Percentiles rank a stretch among this genome's conserved stretches.
Conservation (phyloP, 495 filamentous ascomycete genomes). For the Ramalina intermedia region DNA sequence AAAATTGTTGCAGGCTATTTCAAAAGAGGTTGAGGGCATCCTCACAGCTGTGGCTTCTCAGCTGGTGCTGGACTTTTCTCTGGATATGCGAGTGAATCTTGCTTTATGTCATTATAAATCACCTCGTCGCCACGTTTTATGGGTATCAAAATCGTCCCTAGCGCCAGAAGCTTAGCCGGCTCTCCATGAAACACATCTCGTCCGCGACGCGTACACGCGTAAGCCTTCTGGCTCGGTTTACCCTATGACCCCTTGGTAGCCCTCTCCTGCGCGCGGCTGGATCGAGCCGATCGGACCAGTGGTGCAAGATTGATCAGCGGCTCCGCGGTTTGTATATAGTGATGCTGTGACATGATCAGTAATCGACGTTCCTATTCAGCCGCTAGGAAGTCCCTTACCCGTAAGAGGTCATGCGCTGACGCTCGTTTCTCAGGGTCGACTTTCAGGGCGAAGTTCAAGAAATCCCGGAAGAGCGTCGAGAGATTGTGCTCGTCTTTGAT, state of each 20-base stretch:
- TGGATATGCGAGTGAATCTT: no score
- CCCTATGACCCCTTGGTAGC: slow-evolving; percentile 43
- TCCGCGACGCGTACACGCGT: not conserved
- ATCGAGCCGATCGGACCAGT: slow-evolving; percentile 71
- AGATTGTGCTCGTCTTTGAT: slow-evolving; percentile 87
- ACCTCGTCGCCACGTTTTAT: no score
- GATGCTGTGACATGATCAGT: slow-evolving; percentile 50
- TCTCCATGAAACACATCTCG: not conserved
- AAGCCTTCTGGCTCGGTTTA: no score
- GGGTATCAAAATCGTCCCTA: no score
- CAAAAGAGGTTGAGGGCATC: no score
- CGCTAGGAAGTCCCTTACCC: slow-evolving; percentile 40
- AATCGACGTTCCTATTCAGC: not conserved
- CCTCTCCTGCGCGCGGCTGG: slow-evolving; percentile 73
- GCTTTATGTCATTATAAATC: no score
- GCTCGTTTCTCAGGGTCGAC: slow-evolving; percentile 94
- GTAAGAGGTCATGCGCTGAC: slow-evolving; percentile 80
- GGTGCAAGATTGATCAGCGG: slow-evolving; percentile 63
- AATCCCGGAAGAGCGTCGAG: slow-evolving; percentile 71
- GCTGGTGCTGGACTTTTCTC: no score
- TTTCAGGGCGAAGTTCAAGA: slow-evolving; percentile 78
- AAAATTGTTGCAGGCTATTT: no score
- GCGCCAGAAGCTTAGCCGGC: not conserved
- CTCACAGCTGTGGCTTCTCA: no score
- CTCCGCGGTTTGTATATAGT: slow-evolving; percentile 69